phyloP scores from a whole-genome alignment of 441 rosid species.

The Aquilaria agallochum region DNA sequence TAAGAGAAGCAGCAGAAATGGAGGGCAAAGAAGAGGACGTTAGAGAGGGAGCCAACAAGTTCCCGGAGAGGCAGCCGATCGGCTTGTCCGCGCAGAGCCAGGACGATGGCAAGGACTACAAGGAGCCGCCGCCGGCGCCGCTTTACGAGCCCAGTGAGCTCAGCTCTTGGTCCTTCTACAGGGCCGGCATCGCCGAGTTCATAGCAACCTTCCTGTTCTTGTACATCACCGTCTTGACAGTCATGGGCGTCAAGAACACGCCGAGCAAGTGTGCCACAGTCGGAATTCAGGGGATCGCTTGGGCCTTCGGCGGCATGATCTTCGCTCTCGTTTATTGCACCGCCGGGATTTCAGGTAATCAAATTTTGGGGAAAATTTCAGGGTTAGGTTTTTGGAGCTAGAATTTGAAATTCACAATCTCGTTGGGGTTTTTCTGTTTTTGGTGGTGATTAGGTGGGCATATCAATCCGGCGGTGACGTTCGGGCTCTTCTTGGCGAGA shows the following conservation, averaged over 20 bases:
- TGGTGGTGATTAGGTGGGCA: conserved; percentile 38
- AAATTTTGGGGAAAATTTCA: neutral
- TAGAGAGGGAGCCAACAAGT: conserved; percentile 17
- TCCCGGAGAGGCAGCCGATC: conserved; percentile 15
- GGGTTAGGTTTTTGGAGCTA: neutral
- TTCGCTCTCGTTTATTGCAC: conserved; percentile 26
- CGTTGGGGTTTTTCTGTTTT: neutral
- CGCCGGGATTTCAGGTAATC: conserved; percentile 25
- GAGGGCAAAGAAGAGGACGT: conserved; percentile 17
- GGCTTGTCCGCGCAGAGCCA: conserved; percentile 12
- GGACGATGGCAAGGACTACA: conserved; percentile 21
- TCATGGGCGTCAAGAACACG: conserved; percentile 15
- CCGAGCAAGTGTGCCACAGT: conserved; percentile 14
- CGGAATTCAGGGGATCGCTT: conserved; percentile 24
- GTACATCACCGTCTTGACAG: conserved; percentile 21
- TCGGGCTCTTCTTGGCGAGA: conserved; percentile 38
- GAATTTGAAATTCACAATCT: neutral
- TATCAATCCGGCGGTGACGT: conserved; percentile 48
- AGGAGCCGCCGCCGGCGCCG: conserved; percentile 27
- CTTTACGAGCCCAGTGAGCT: conserved; percentile 17
- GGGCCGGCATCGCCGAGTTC: conserved; percentile 23
- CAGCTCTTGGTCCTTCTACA: conserved; percentile 19
- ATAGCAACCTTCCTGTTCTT: conserved; percentile 22
- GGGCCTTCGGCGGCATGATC: conserved; percentile 25
- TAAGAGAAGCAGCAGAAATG: neutral